Evolutionary conservation across 345 rosid species (phyloP).

Genomic region (Limnanthes douglasii): DNA sequence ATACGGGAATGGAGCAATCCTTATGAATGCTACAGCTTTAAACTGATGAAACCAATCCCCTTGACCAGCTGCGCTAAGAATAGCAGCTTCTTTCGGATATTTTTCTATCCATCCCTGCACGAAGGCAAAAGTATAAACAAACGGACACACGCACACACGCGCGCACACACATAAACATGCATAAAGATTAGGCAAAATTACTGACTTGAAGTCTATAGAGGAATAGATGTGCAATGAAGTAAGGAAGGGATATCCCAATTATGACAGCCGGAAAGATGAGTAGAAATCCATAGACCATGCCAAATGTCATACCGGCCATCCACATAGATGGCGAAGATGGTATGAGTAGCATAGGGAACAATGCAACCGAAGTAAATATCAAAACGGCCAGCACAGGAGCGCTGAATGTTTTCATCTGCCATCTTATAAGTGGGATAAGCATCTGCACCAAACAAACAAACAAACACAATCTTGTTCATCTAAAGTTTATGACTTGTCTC

Average conservation of each 20-base stretch:
- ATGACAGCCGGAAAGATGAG: constrained; percentile 45
- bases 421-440: constrained; percentile 68
- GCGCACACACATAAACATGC: constrained; percentile 2
- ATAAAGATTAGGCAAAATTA: constrained; percentile 1
- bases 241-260: constrained; percentile 81
- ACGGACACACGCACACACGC: constrained; percentile 3
- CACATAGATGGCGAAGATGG: constrained; percentile 97
- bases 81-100: constrained; percentile 78
- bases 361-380: constrained; percentile 62
- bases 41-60: constrained; percentile 94
- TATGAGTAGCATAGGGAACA: constrained; percentile 63
- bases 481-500: neutral
- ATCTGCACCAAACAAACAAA: constrained; percentile 27
- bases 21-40: constrained; percentile 59
- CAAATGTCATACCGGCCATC: constrained; percentile 95
- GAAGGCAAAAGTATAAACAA: neutral
- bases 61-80: constrained; percentile 84
- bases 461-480: neutral
- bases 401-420: constrained; percentile 83
- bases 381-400: constrained; percentile 61
- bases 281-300: constrained; percentile 90
- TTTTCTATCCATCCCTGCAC: constrained; percentile 77
- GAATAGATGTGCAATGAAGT: constrained; percentile 66
- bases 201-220: constrained; percentile 64
- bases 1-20: constrained; percentile 98